phyloP scores from a whole-genome alignment of 345 rosid species.

The Melaleuca quinquenervia region DNA sequence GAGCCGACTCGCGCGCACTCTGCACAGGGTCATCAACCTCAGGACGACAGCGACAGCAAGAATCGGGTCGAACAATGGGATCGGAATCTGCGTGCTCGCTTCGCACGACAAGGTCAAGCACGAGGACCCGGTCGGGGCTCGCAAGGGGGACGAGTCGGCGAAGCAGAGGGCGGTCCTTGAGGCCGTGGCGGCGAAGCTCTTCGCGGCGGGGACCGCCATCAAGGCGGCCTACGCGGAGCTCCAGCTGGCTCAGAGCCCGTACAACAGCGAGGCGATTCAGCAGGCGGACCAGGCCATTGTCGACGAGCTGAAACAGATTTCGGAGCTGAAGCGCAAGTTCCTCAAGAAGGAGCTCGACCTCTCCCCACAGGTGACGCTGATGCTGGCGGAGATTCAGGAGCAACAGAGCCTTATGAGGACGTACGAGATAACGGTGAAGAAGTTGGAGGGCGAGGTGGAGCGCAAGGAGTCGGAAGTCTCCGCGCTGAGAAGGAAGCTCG shows the following conservation, averaged over 20 bases:
- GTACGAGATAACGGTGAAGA: slow-evolving; percentile 68
- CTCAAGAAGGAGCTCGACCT: slow-evolving; percentile 59
- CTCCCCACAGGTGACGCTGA: slow-evolving; percentile 75
- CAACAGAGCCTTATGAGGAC: slow-evolving; percentile 91
- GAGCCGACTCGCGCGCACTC: slow-evolving; percentile 55
- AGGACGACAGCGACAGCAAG: slow-evolving; percentile 33
- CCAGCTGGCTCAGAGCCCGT: slow-evolving; percentile 87
- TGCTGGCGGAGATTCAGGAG: slow-evolving; percentile 93
- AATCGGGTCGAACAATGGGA: slow-evolving; percentile 15
- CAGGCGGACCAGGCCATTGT: slow-evolving; percentile 79
- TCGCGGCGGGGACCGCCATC: slow-evolving; percentile 65
- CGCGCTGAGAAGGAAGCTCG: slow-evolving; percentile 23
- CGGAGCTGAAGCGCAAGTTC: slow-evolving; percentile 66
- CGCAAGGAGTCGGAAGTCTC: slow-evolving; percentile 28
- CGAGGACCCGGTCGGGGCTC: not conserved
- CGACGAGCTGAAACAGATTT: slow-evolving; percentile 58
- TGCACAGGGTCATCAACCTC: slow-evolving; percentile 56
- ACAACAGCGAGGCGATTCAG: slow-evolving; percentile 63
- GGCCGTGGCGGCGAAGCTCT: slow-evolving; percentile 67
- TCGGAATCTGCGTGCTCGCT: slow-evolving; percentile 58
- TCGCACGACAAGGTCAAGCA: slow-evolving; percentile 37
- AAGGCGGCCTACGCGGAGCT: slow-evolving; percentile 95
- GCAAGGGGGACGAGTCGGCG: not conserved
- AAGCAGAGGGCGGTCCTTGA: slow-evolving; percentile 39
- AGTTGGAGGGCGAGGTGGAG: slow-evolving; percentile 41